Evolutionary conservation across 225 moss, liverwort and hornwort species (phyloP), one percentile per base, ranked within the genome.

Genomic region (Asterella californica): DNA sequence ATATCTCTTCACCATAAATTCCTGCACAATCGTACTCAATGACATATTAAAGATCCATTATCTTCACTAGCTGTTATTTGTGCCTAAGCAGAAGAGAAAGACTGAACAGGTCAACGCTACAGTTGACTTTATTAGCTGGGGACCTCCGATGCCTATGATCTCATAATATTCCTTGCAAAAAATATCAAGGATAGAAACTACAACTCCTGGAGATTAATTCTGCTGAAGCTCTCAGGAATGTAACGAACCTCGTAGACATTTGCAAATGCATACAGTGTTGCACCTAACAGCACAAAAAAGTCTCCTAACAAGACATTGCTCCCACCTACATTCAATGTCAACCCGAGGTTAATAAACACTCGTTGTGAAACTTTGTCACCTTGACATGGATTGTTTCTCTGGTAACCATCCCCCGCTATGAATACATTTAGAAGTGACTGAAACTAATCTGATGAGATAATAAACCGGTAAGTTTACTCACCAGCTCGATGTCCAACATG

Each of bases 241-340:
- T 30, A 76, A 83, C 88, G 57, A 71, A 88, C 88, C 89, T 97
- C 93, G 62, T 84, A 85, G 55, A 93, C 93, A 79, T 99, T 99
- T 18, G 86, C 71, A 17, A 95, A 53, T 0, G 90, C 93, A 78
- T 92, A 99, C 29, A 99, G 19, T 75, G 90, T 90, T 72, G 92
- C 87, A 7, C 87, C 93, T 4, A 82, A 59, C 15, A 99, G 1
- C 47, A 92, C 85, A 0, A 99, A 88, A 0, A 81, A 68, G 49
- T 99, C 99, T 38, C 99, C 99, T 7, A 93, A 79, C 8, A 99
- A 21, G 0, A 83, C 85, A 32, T 94, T 90, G 81, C 87, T 90
- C 24, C 92, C 94, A 0, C 80, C 79, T 78, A 81, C 79, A 61
- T 19, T 62, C 29, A 10, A 50, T 32, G 7, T 59, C 37, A 59